phyloP scores from a whole-genome alignment of 2,329 filamentous ascomycete species.

The Colletotrichum sidae region DNA sequence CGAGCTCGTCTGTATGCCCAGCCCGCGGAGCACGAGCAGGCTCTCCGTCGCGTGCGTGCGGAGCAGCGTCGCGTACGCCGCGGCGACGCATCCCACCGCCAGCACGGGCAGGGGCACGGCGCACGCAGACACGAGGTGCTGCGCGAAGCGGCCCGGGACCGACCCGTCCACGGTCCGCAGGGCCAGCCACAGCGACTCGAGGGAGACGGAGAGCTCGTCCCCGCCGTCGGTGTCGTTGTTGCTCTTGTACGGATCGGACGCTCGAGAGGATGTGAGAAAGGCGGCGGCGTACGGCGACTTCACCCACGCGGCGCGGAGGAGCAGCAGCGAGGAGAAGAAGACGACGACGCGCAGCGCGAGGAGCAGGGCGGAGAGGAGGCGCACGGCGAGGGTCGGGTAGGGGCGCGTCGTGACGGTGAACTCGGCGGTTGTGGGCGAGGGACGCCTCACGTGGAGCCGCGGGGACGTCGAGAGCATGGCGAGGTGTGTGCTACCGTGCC shows the following conservation, averaged over 20 bases:
- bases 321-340: slow-evolving; percentile 52
- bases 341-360: slow-evolving; percentile 56
- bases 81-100: slow-evolving; percentile 48
- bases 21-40: slow-evolving; percentile 85
- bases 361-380: slow-evolving; percentile 57
- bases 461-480: slow-evolving; percentile 72
- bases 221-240: slow-evolving; percentile 13
- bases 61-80: slow-evolving; percentile 58
- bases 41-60: slow-evolving; percentile 77
- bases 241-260: slow-evolving; percentile 19
- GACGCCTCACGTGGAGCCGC: slow-evolving; percentile 72
- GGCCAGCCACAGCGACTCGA: slow-evolving; percentile 42
- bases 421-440: slow-evolving; percentile 89
- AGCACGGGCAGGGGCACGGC: slow-evolving; percentile 54
- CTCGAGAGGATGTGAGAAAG: slow-evolving; percentile 17
- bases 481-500: background rate
- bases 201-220: slow-evolving; percentile 21
- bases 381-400: slow-evolving; percentile 59
- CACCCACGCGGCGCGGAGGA: slow-evolving; percentile 61
- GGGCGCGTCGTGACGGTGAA: slow-evolving; percentile 91
- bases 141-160: slow-evolving; percentile 46
- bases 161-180: slow-evolving; percentile 45
- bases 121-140: slow-evolving; percentile 43
- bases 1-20: slow-evolving; percentile 90
- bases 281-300: slow-evolving; percentile 44